Base-by-base conservation (phyloP, 305 asterid species). In the Nicotiana rustica region DNA sequence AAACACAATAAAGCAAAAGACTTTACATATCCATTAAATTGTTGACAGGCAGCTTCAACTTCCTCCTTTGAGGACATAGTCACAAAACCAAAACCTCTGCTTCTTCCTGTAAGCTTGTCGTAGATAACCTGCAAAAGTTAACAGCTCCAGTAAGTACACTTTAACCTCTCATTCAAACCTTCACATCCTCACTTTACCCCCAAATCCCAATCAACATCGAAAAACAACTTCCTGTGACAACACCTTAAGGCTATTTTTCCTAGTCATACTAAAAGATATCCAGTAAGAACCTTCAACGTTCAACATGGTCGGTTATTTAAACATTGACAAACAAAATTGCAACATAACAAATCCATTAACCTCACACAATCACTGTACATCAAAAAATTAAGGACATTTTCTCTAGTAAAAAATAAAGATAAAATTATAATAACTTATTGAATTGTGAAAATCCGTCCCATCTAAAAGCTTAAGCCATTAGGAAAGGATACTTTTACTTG, bases 21-120 rank as follows among this genome's bases (percentile, higher is more conserved):
- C 73, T 90, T 91, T 89, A 96, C 99, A 84, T 91, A 94, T 83
- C 95, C 96, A 87, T 96, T 86, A 83, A 94, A 91, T 66, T 93
- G 92, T 83, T 87, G 90, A 66, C 77, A 92, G 15, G 97, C 98
- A 7, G 92, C 92, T 86, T 89, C 90, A 47, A 85, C 98, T 87
- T 92, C 99, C 83, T 91, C 89, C 1, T 57, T 75, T 12, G 95
- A 69, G 38, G 97, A 89, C 98, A 94, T 96, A 6, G 98, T 93
- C 82, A 96, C 97, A 60, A 96, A 96, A 67, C 94, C 99, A 35
- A 94, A 96, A 7, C 99, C 99, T 86, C 97, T 89, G 86, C 99
- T 96, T 86, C 95, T 90, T 85, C 97, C 99, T 6, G 97, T 81
- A 1, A 47, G 41, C 84, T 92, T 96, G 88, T 96, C 97, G 78